These are phyloP conservation scores for Ogataea hybrid DNA, from an alignment of 1,139 yeast species.

Conservation along the genomic window DNA sequence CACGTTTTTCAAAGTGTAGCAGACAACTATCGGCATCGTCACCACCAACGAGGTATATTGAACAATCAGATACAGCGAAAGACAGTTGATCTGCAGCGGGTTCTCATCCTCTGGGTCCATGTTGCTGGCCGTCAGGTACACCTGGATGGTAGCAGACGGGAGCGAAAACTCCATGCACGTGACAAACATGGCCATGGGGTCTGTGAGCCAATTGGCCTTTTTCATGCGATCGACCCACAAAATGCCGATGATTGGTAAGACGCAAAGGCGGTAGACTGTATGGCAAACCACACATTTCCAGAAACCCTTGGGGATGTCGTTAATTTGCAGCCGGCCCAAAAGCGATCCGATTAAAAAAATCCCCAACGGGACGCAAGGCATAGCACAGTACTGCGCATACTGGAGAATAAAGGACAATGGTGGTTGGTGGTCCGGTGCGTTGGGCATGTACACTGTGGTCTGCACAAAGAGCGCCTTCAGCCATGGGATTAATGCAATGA, in stretches of 20 bases:
- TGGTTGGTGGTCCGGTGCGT: constrained; percentile 83
- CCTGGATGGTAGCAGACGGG: constrained; percentile 85
- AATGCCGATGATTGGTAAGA: constrained; percentile 63
- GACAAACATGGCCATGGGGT: constrained; percentile 66
- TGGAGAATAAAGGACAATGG: constrained; percentile 82
- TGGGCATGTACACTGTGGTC: constrained; percentile 42
- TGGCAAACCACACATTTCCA: constrained; percentile 62
- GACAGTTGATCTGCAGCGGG: constrained; percentile 76
- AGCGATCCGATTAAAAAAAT: constrained; percentile 80
- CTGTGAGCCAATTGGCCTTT: constrained; percentile 49
- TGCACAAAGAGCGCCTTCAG: constrained; percentile 72
- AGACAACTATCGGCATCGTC: constrained; percentile 65
- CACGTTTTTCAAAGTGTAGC: constrained; percentile 46
- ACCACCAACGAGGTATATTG: constrained; percentile 65
- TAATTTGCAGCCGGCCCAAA: constrained; percentile 66
- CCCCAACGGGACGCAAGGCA: constrained; percentile 88
- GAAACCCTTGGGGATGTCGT: constrained; percentile 66
- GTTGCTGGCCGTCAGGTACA: constrained; percentile 80
- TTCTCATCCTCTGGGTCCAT: constrained; percentile 60
- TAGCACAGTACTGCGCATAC: constrained; percentile 71
- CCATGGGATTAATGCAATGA: constrained; percentile 83
- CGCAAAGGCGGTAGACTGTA: constrained; percentile 45
- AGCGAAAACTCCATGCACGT: constrained; percentile 73
- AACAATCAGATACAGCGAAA: constrained; percentile 67
- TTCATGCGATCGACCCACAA: constrained; percentile 52